Evolutionary conservation across 805 yeast genomes (phyloP), one percentile per base, ranked within the genome.

Genomic region (Maudiozyma bulderi): DNA sequence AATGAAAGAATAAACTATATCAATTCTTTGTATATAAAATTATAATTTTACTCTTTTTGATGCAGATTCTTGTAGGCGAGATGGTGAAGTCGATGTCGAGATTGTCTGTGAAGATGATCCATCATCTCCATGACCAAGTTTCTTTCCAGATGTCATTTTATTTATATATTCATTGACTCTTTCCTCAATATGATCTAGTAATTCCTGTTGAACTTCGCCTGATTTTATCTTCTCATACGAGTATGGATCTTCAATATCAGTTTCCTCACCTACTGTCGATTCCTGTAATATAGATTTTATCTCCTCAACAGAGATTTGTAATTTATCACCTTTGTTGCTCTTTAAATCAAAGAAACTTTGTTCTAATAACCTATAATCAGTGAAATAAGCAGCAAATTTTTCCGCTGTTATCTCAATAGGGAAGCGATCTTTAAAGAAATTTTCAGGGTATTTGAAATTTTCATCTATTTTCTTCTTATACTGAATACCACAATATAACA

Each of bases 261-360:
- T 42, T 3, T 26, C 42, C 9, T 41, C 43, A 11, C 20, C 15
- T 15, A 15, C 40, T 11, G 30, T 43, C 8, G 55, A 54, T 50
- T 63, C 69, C 6, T 61, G 56, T 15, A 62, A 52, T 11, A 65
- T 45, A n/a, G 49, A 44, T 10, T 46, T 51, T 41, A 61, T 57
- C 14, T 59, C 66, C 5, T 51, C 50, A 7, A 57, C 53, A 2
- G 56, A 47, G 8, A 64, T 60, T 41, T 54, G 54, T 28, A 66
- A 49, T 37, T 60, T 57, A 34, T 53, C 65, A 10, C 64, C 60
- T 54, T 65, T 66, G 47, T 66, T 66, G 41, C 68, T 65, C 46
- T 65, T 65, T 43, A 65, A 52, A 40, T 61, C 62, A 32, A 66
- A 64, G 48, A 66, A 66, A 44, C 58, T 63, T 47, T 64, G 64